Base-by-base conservation (phyloP, 768 basidiomycete genomes). In the Auricularia auricula-judae region DNA sequence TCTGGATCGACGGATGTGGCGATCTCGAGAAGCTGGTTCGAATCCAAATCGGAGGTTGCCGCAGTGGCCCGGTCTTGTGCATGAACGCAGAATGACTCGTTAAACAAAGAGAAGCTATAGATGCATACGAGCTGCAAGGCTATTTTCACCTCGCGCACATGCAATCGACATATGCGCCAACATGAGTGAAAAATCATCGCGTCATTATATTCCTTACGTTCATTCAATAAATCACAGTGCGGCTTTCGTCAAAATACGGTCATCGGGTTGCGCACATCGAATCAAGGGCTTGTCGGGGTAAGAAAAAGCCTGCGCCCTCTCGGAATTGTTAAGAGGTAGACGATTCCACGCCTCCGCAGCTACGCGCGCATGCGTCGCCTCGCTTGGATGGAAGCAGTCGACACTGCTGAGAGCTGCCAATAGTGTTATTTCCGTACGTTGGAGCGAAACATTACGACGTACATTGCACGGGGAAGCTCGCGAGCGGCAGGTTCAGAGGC, bases 371-470 rank as follows among this genome's bases (percentile, higher is more conserved):
- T 68, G 67, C 16, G 62, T 65, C 36, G 58, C 62, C 23, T 63
- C 63, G 44, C 66, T 67, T 14, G 67, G 67, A 39, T 68, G 67
- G 62, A 66, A 66, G 63, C 67, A 68, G 42, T 68, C 67, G 4
- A 68, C 67, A 36, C 64, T 54, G 56, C 65, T 66, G 3, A 68
- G 39, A 2, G 65, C 67, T 68, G 29, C 29, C 29, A 29, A 29
- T 29, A 29, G 29, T 29, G 29, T 29, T 29, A 29, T 29, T 29
- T 29, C 3, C 14, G n/a, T 34, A 42, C 43, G 43, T 44, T 18
- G 43, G 11, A 18, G 10, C 18, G 33, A 11, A 53, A 7, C 14
- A 23, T 11, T 21, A 16, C 29, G 29, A 51, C 67, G 35, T 16
- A 68, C 67, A 66, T 39, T 66, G 35, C 11, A 68, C 65, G 10